phyloP scores from a whole-genome alignment of 2,329 filamentous ascomycete genomes.

The Aaosphaeria arxii region DNA sequence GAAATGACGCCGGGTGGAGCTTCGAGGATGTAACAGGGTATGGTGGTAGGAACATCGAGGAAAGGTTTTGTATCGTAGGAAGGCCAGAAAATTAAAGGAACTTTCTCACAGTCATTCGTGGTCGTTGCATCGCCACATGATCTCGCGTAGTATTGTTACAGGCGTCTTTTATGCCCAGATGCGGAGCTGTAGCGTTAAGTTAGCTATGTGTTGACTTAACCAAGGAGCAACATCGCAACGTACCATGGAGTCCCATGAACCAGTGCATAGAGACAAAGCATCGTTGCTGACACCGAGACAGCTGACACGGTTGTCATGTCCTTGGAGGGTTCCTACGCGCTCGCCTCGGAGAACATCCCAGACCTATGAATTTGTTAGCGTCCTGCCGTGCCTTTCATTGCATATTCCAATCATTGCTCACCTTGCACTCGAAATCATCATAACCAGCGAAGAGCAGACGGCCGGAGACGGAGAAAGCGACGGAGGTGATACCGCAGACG shows the following conservation, averaged over 20 bases:
- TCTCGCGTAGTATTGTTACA: conserved; percentile 5
- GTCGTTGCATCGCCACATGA: conserved; percentile 29
- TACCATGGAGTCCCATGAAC: conserved; percentile 99
- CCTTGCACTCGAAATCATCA: conserved; percentile 99
- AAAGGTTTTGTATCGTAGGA: conserved; percentile 20
- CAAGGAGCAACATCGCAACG: conserved; percentile 41
- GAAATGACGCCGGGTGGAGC: conserved; percentile 10
- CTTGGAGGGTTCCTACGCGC: conserved; percentile 93
- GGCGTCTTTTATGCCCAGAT: conserved; percentile 48
- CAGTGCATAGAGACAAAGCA: conserved; percentile 97
- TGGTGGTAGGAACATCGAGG: conserved; percentile 19
- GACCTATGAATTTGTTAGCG: conserved; percentile 59
- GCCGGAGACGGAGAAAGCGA: conserved; percentile 95
- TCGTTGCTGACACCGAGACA: conserved; percentile 98
- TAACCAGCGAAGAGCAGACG: conserved; percentile 95
- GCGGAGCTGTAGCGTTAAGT: conserved; percentile 41
- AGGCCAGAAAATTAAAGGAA: conserved; percentile 22
- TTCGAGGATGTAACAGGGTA: conserved; percentile 18
- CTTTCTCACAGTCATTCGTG: conserved; percentile 28
- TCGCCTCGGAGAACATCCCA: conserved; percentile 97
- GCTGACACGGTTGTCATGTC: conserved; percentile 98
- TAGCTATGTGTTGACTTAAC: conserved; percentile 12
- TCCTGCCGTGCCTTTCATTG: neutral
- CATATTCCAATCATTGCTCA: conserved; percentile 44
- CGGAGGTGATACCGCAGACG: conserved; percentile 95